These are phyloP conservation scores for Triadica sebifera DNA, from an alignment of 345 rosid species.

Conservation along the genomic window DNA sequence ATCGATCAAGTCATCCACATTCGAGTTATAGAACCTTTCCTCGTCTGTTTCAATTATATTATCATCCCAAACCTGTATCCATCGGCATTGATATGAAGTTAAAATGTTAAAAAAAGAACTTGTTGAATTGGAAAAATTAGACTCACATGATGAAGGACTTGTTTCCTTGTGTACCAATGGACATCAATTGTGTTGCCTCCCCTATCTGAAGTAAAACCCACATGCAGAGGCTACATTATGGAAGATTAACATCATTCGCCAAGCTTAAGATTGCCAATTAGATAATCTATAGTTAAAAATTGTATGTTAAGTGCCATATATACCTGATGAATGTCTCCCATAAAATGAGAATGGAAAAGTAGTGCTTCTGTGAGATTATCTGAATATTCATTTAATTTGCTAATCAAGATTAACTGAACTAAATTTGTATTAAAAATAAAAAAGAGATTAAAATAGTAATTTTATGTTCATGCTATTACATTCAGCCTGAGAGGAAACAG, in stretches of 20 bases:
- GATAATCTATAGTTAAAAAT: background rate
- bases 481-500: conserved; percentile 42
- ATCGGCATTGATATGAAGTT: background rate
- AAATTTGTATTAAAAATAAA: background rate
- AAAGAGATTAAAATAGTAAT: background rate
- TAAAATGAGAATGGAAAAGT: conserved; percentile 77
- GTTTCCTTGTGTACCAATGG: conserved; percentile 77
- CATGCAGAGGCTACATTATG: conserved; percentile 70
- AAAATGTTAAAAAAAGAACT: background rate
- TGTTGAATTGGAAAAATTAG: background rate
- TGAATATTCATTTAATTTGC: conserved; percentile 22
- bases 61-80: conserved; percentile 70
- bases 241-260: background rate
- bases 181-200: conserved; percentile 86
- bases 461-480: conserved; percentile 40
- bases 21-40: conserved; percentile 45
- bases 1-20: conserved; percentile 49
- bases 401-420: background rate
- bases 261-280: background rate
- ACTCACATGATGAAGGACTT: conserved; percentile 78
- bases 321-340: conserved; percentile 96
- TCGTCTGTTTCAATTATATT: conserved; percentile 70
- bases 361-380: conserved; percentile 94
- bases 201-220: conserved; percentile 63
- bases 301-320: background rate